Conservation (phyloP, 31 red algal species). For the Odonthalia washingtoniensis region DNA sequence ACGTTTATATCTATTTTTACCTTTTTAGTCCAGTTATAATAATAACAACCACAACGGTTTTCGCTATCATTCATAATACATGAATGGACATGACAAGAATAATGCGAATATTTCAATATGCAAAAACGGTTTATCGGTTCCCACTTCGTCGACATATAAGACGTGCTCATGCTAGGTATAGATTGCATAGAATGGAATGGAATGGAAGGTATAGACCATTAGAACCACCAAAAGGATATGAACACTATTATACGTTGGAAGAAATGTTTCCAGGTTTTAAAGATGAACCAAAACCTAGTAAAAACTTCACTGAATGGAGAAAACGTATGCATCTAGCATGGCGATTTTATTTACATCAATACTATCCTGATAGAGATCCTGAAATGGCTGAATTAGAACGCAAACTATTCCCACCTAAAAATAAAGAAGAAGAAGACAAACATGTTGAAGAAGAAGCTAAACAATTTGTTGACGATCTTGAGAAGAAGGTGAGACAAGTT, state of each 20-base stretch:
- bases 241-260: constrained; percentile 49
- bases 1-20: too few species aligned
- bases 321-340: constrained; percentile 26
- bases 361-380: constrained; percentile 32
- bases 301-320: constrained; percentile 26
- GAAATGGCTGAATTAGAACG: constrained; percentile 46
- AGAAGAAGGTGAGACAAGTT: constrained; percentile 17
- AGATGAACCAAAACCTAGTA: constrained; percentile 6
- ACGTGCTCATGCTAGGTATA: constrained; percentile 69
- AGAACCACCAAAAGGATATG: constrained; percentile 63
- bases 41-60: too few species aligned
- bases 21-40: too few species aligned
- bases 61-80: too few species aligned
- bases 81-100: too few species aligned
- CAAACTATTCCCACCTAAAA: background rate
- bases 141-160: constrained; percentile 32
- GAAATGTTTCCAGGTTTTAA: constrained; percentile 59
- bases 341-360: constrained; percentile 57
- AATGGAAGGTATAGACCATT: constrained; percentile 71
- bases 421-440: background rate
- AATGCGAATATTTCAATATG: too few species aligned
- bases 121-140: too few species aligned
- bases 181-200: constrained; percentile 91
- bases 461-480: background rate
- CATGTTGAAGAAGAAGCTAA: background rate